phyloP scores from a whole-genome alignment of 352 stramenopile species.

The Globisporangium sylvaticum region DNA sequence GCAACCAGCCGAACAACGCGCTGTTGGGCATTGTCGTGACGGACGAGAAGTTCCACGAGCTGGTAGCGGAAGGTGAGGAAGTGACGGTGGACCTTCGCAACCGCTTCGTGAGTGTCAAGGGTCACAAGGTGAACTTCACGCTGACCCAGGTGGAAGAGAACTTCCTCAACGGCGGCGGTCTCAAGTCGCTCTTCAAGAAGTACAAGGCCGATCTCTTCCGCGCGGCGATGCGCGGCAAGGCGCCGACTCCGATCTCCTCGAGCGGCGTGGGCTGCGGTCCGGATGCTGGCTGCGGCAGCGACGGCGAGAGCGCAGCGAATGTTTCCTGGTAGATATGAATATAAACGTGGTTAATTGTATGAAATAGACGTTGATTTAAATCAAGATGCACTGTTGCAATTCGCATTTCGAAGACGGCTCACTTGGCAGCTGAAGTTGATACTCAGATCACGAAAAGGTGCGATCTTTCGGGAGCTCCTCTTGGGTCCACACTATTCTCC shows the following conservation, averaged over 20 bases:
- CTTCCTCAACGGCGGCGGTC: constrained; percentile 71
- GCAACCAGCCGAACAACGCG: constrained; percentile 84
- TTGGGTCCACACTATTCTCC: too few relatives aligned
- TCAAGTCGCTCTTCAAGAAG: constrained; percentile 75
- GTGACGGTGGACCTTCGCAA: constrained; percentile 73
- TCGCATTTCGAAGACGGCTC: too few relatives aligned
- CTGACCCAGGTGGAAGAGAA: constrained; percentile 78
- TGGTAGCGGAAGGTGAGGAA: constrained; percentile 57
- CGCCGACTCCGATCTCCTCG: constrained; percentile 45
- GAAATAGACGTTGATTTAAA: constrained; percentile 12
- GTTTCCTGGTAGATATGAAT: constrained; percentile 23
- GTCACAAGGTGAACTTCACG: constrained; percentile 61
- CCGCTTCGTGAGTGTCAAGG: constrained; percentile 54
- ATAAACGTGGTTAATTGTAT: neutral
- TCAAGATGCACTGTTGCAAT: too few relatives aligned
- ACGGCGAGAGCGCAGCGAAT: neutral
- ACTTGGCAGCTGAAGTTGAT: too few relatives aligned
- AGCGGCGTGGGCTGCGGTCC: constrained; percentile 52
- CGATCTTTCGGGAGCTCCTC: constrained; percentile 5
- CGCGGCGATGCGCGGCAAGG: constrained; percentile 74
- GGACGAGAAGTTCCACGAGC: constrained; percentile 75
- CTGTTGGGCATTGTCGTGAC: constrained; percentile 78
- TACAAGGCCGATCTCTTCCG: constrained; percentile 86
- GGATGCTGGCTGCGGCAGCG: constrained; percentile 14
- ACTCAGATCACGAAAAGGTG: constrained; percentile 4